A percentile compares a stretch with the other conserved stretches of the same genome.
Conservation (phyloP, 192 early-diverging fungal species). For the Chytriomyces sp. region DNA sequence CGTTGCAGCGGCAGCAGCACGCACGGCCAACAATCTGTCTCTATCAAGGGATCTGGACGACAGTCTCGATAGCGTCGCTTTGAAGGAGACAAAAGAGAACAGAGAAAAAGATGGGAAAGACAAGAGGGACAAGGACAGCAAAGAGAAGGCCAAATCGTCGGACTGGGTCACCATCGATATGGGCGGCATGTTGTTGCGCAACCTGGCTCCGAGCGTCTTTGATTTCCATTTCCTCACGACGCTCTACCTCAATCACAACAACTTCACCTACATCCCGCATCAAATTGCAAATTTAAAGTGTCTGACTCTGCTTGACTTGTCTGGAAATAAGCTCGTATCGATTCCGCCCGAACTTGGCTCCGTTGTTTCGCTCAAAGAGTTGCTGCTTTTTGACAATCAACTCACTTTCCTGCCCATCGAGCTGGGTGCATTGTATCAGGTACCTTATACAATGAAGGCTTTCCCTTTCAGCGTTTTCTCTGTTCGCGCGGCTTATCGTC, state of each 20-base stretch:
- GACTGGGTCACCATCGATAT: slow-evolving; percentile 91
- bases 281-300: slow-evolving; percentile 70
- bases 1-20: slow-evolving; percentile 79
- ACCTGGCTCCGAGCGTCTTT: slow-evolving; percentile 77
- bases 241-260: slow-evolving; percentile 97
- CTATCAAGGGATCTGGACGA: not conserved
- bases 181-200: slow-evolving; percentile 91
- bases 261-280: slow-evolving; percentile 74
- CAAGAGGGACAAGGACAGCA: not conserved
- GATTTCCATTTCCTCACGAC: slow-evolving; percentile 85
- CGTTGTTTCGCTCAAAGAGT: slow-evolving; percentile 77
- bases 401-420: slow-evolving; percentile 84
- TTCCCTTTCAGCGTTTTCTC: slow-evolving; percentile 84
- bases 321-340: slow-evolving; percentile 82
- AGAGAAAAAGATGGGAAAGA: not conserved
- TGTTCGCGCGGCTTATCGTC: slow-evolving; percentile 74
- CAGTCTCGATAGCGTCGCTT: not conserved
- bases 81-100: not conserved
- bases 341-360: slow-evolving; percentile 91
- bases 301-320: slow-evolving; percentile 81
- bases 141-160: not conserved
- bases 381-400: slow-evolving; percentile 90
- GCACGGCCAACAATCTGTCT: slow-evolving; percentile 51
- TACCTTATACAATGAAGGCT: slow-evolving; percentile 89
- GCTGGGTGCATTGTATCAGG: slow-evolving; percentile 84